Evolutionary conservation across 176 grass and related monocot species (phyloP), one percentile per base, ranked within the genome.

Genomic region (Microstegium vimineum): DNA sequence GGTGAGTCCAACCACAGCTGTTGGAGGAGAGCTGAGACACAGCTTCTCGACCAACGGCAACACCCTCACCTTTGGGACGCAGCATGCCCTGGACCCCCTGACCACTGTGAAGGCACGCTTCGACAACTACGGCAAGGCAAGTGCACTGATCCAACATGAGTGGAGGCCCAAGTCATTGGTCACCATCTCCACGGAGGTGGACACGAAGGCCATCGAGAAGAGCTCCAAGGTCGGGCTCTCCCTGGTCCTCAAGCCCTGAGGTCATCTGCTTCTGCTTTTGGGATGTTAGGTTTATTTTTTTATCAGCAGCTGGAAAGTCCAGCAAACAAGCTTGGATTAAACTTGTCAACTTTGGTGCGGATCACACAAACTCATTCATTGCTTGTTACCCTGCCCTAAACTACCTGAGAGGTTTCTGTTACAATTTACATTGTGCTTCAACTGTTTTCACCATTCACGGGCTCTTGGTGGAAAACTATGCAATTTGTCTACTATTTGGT

Each of bases 41-140:
- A 78, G 80, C 78, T 93, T 96, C 88, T 96, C 86, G 0, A 89
- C 74, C 86, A 93, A 93, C 10, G 83, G 77, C 66, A 96, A 88
- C 83, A 91, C 72, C 15, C 34, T 96, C 20, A 90, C 81, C 84
- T 83, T 96, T 28, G 94, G 94, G 41, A 61, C 88, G 2, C 86
- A 89, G 45, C 84, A 93, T 23, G 68, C 84, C 51, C 27, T 96
- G 81, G 78, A 93, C 71, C 52, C 86, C n/a, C 69, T 90, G 63
- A 96, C 94, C 27, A 60, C 68, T 14, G 69, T 89, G 77, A 96
- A 96, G 85, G 86, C 76, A 1, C 88, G 94, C 40, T 79, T 91
- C 66, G 93, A 96, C 83, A 96, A 88, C 85, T 80, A 80, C 1
- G 94, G 94, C 86, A 81, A 79, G 26, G 90, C 90, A 65, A 93